Conservation (phyloP, 2,329 filamentous ascomycete species). For the Allantophomopsis lycopodina region DNA sequence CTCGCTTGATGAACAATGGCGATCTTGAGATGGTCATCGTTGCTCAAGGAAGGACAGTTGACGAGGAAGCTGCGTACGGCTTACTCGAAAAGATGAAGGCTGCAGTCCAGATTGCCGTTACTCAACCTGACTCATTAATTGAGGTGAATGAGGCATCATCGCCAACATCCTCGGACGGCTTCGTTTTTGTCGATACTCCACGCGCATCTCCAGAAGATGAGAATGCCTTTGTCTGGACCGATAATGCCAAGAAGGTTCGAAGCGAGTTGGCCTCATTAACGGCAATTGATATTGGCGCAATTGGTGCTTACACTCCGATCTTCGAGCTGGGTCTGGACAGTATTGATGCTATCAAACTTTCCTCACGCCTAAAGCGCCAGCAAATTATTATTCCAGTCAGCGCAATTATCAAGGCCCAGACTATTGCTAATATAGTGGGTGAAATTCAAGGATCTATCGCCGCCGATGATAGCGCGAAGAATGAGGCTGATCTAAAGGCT, state of each 20-base stretch:
- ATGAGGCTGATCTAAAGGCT: conserved; percentile 8
- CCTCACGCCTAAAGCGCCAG: conserved; percentile 50
- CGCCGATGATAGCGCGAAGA: not conserved
- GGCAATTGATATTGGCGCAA: conserved; percentile 29
- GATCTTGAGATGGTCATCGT: conserved; percentile 43
- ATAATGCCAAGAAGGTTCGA: conserved; percentile 36
- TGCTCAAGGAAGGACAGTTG: conserved; percentile 31
- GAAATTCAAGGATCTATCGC: conserved; percentile 8
- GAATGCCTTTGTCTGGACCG: conserved; percentile 41
- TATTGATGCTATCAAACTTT: conserved; percentile 79
- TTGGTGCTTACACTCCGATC: conserved; percentile 50
- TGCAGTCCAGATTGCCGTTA: conserved; percentile 6
- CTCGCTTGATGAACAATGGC: conserved; percentile 36
- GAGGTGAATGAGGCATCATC: not conserved
- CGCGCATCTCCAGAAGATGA: not conserved
- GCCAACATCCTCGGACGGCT: not conserved
- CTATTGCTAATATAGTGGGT: conserved; percentile 44
- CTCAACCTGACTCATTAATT: conserved; percentile 1
- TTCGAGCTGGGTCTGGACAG: conserved; percentile 82
- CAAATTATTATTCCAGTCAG: conserved; percentile 55
- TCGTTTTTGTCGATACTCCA: not conserved
- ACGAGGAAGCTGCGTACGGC: conserved; percentile 17
- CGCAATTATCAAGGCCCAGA: conserved; percentile 60
- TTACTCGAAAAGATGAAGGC: conserved; percentile 28
- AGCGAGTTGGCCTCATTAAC: conserved; percentile 51